Conservation (phyloP, 2,329 filamentous ascomycete species). For the Mycosphaerelloides madeirae region DNA sequence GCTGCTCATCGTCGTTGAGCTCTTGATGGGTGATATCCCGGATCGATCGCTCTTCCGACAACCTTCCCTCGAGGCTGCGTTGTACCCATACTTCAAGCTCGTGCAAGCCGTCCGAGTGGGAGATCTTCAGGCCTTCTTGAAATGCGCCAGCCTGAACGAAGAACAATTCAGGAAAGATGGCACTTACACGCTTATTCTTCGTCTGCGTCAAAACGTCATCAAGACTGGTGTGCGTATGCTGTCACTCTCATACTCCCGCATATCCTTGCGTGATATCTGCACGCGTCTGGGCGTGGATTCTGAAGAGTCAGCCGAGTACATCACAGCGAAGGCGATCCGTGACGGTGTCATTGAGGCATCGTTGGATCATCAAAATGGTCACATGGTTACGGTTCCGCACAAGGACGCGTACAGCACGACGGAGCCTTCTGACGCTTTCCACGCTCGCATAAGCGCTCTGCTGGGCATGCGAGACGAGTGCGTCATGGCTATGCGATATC, state of each 20-base stretch:
- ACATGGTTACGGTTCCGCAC: slow-evolving; percentile 97
- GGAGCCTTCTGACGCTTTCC: slow-evolving; percentile 94
- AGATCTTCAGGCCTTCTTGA: slow-evolving; percentile 88
- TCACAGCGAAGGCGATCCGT: slow-evolving; percentile 95
- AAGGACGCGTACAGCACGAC: slow-evolving; percentile 94
- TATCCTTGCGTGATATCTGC: slow-evolving; percentile 95
- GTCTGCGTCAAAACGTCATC: slow-evolving; percentile 96
- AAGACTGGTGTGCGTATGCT: slow-evolving; percentile 99
- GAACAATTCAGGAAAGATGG: slow-evolving; percentile 86
- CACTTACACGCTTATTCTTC: slow-evolving; percentile 91
- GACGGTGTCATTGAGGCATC: slow-evolving; percentile 96
- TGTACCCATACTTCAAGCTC: slow-evolving; percentile 89
- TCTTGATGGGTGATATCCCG: slow-evolving; percentile 97
- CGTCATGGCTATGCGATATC: slow-evolving; percentile 98
- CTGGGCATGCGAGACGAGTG: slow-evolving; percentile 93
- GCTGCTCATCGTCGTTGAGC: slow-evolving; percentile 90
- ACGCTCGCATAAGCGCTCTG: slow-evolving; percentile 91
- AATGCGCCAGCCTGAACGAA: slow-evolving; percentile 73
- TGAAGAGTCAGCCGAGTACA: slow-evolving; percentile 97
- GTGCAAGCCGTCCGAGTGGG: slow-evolving; percentile 96
- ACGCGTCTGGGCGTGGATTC: slow-evolving; percentile 88
- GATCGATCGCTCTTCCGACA: slow-evolving; percentile 92
- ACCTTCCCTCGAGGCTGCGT: slow-evolving; percentile 74
- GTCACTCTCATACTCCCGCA: slow-evolving; percentile 94
- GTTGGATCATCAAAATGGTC: slow-evolving; percentile 87